These are phyloP conservation scores for Solanum hybrid DNA, from an alignment of 305 asterid genomes.

Conservation along the genomic window DNA sequence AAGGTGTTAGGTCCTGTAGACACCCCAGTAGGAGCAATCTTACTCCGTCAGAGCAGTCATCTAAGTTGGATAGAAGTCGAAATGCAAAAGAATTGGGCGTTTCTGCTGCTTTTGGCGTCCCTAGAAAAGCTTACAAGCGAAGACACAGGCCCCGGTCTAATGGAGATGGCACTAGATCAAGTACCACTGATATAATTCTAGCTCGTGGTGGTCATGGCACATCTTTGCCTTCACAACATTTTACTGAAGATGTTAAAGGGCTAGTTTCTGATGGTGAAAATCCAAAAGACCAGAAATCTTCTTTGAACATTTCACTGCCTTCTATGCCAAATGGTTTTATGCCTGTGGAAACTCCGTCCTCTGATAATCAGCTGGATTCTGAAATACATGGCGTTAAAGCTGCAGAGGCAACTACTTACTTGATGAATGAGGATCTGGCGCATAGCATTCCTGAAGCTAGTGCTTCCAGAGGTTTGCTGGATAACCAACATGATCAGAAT, in stretches of 20 bases:
- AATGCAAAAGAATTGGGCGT: slow-evolving; percentile 47
- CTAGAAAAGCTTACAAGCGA: slow-evolving; percentile 82
- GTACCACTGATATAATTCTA: slow-evolving; percentile 47
- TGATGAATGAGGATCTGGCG: slow-evolving; percentile 20
- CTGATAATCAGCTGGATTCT: slow-evolving; percentile 29
- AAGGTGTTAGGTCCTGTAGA: slow-evolving; percentile 43
- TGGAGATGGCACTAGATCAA: slow-evolving; percentile 61
- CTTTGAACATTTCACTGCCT: slow-evolving; percentile 25
- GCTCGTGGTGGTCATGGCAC: slow-evolving; percentile 39
- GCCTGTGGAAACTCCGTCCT: slow-evolving; percentile 21
- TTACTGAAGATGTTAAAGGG: slow-evolving; percentile 35
- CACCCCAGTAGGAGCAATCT: slow-evolving; percentile 39
- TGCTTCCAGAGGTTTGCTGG: slow-evolving; percentile 26
- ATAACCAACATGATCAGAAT: slow-evolving; percentile 33
- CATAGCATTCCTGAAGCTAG: slow-evolving; percentile 26
- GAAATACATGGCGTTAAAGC: slow-evolving; percentile 37
- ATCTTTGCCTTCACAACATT: slow-evolving; percentile 45
- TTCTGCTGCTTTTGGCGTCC: slow-evolving; percentile 57
- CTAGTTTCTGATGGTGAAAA: slow-evolving; percentile 40
- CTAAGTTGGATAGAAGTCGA: slow-evolving; percentile 32
- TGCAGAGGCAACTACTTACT: slow-evolving; percentile 36
- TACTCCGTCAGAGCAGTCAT: slow-evolving; percentile 38
- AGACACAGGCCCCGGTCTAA: slow-evolving; percentile 64
- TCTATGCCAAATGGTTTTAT: slow-evolving; percentile 30
- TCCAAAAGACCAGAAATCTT: slow-evolving; percentile 22